A percentile compares a stretch with the other conserved stretches of the same genome.
Conservation (phyloP, 1,284 basidiomycete species). For the Ceratobasidium papillatum region DNA sequence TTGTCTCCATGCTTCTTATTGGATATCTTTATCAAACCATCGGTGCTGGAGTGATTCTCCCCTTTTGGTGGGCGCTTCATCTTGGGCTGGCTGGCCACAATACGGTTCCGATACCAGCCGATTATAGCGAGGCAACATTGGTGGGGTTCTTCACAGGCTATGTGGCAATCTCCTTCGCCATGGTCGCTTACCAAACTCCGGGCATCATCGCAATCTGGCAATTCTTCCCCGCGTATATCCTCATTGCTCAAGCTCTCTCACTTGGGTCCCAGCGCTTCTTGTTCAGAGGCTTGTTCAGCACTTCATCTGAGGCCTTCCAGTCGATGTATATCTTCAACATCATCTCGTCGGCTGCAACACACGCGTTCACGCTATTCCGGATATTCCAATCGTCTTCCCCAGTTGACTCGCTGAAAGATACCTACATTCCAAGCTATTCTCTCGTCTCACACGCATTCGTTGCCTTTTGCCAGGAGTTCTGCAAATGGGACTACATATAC, state of each 20-base stretch:
- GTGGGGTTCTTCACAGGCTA: constrained; percentile 17
- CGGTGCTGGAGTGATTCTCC: constrained; percentile 8
- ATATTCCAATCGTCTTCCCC: constrained; percentile 3
- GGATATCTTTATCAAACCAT: constrained; percentile 15
- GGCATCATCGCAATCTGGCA: constrained; percentile 14
- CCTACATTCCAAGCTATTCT: constrained; percentile 4
- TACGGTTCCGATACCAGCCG: background rate
- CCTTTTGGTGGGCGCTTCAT: constrained; percentile 22
- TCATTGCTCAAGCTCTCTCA: background rate
- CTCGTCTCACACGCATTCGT: background rate
- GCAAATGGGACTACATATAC: constrained; percentile 17
- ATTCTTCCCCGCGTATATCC: constrained; percentile 16
- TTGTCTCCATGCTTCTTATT: constrained; percentile 13
- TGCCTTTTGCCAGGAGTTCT: background rate
- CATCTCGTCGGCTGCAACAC: constrained; percentile 3
- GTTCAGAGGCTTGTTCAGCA: background rate
- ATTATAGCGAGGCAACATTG: constrained; percentile 15
- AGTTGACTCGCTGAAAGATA: constrained; percentile 13
- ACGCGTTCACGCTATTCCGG: constrained; percentile 11
- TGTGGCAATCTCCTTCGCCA: background rate
- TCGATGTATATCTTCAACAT: constrained; percentile 1
- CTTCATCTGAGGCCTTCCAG: constrained; percentile 2
- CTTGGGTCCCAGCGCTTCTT: background rate
- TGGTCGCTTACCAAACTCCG: constrained; percentile 11
- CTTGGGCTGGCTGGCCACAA: background rate